Base-by-base conservation (phyloP, 2,329 filamentous ascomycete species). In the Aspergillus tanneri region DNA sequence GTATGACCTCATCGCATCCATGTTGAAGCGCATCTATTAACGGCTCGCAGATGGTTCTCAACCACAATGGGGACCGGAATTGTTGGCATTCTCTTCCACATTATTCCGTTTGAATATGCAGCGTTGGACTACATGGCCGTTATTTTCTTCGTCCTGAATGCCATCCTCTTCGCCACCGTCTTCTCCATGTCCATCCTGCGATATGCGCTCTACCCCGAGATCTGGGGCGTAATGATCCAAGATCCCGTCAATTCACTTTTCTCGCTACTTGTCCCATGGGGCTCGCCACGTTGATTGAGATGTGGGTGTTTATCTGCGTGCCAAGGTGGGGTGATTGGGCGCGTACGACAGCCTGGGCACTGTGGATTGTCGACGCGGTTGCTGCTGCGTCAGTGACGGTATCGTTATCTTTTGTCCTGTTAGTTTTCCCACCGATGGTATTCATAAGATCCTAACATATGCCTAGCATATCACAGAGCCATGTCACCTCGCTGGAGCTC, bases 1-100 rank as follows among this genome's bases (percentile, higher is more conserved):
- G 75, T 79, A 64, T 61, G 76, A 10, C 14, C 6, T 7, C 14
- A 19, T 39, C 14, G 11, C 14, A 23, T 28, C 7, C 9, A 24
- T 9, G 47, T 21, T 12, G 3, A 5, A 10, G n/a, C n/a, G n/a
- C n/a, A n/a, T n/a, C 27, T 25, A 18, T 30, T 39, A 14, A 8
- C 32, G 22, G 39, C 10, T 30, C 9, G 34, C 30, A 73, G 78
- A 63, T 83, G 81, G 81, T 83, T 83, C 60, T 71, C 77, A 2
- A 75, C 78, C 24, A 82, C 75, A 35, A 83, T 88, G 84, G 85
- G 85, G 22, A 88, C 84, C 0, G 85, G 84, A 16, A 81, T 88
- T 30, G 80, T 85, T 7, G 80, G 81, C 2, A 77, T 86, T 30
- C 71, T 88, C 16, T 73, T 88, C 14, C 73, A 80, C 54, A 77